These are phyloP conservation scores for Crucihimalaya himalaica DNA, from an alignment of 345 rosid genomes.

Conservation along the genomic window DNA sequence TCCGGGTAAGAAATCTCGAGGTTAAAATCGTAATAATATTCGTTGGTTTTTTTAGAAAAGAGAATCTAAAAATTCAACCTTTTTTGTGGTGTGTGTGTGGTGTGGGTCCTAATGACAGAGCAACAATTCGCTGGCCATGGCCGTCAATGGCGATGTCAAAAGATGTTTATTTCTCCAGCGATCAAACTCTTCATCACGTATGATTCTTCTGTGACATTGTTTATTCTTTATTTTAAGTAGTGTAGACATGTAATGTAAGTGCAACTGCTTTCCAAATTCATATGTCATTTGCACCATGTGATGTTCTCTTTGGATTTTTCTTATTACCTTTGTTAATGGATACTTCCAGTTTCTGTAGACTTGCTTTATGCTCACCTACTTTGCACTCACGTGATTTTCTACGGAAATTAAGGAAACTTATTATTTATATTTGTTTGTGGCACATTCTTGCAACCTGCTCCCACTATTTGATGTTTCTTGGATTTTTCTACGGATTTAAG, in stretches of 20 bases:
- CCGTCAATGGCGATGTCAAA: slow-evolving; percentile 48
- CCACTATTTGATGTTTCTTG: slow-evolving; percentile 11
- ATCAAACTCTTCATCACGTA: slow-evolving; percentile 37
- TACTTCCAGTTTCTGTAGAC: slow-evolving; percentile 5
- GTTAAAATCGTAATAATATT: slow-evolving; percentile 14
- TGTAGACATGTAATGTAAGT: slow-evolving; percentile 16
- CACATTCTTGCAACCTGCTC: slow-evolving; percentile 20
- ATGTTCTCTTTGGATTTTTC: neutral
- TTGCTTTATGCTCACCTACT: slow-evolving; percentile 15
- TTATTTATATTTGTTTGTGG: neutral
- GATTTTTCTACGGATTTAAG: slow-evolving; percentile 1
- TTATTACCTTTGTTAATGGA: neutral
- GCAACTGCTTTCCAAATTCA: neutral
- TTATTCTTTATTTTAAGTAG: neutral
- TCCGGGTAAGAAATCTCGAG: slow-evolving; percentile 52
- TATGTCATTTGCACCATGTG: slow-evolving; percentile 18
- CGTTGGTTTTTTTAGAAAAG: neutral
- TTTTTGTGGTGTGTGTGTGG: neutral
- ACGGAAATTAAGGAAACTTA: neutral
- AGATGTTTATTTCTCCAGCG: slow-evolving; percentile 46
- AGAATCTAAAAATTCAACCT: neutral
- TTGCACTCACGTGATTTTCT: slow-evolving; percentile 22
- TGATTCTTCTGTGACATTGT: slow-evolving; percentile 26
- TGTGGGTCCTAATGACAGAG: slow-evolving; percentile 43
- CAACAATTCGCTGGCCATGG: slow-evolving; percentile 54